Evolutionary conservation across 2,329 filamentous ascomycete genomes (phyloP).

Genomic region (Colletotrichum acutatum): DNA sequence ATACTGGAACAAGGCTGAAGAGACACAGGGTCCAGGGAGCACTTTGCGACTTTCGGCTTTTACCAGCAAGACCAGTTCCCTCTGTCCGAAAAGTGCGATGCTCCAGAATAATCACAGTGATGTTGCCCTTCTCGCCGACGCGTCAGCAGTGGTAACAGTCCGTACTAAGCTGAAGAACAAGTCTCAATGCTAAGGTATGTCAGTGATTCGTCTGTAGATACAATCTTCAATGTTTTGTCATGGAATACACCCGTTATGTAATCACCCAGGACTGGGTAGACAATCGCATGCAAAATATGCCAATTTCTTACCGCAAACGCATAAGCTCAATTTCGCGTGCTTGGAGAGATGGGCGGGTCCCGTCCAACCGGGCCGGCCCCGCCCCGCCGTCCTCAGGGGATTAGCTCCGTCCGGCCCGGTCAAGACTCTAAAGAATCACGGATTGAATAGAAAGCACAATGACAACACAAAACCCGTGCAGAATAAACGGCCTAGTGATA

Average conservation of each 20-base stretch:
- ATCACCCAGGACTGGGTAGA: conserved; percentile 24
- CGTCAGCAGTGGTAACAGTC: neutral
- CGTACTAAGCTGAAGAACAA: neutral
- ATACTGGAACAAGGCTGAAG: too few species aligned
- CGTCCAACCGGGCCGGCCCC: neutral
- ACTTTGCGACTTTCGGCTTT: neutral
- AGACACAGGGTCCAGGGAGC: neutral
- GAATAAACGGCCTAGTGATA: too few species aligned
- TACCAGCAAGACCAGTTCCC: neutral
- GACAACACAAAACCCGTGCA: too few species aligned
- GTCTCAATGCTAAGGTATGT: neutral
- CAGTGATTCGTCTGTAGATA: neutral
- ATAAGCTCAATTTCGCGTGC: neutral
- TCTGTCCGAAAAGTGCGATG: neutral
- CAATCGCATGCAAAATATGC: conserved; percentile 26
- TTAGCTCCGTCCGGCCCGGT: neutral
- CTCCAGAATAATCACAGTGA: neutral
- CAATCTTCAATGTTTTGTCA: neutral
- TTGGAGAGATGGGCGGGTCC: neutral
- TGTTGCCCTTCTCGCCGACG: neutral
- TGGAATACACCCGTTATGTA: too few species aligned
- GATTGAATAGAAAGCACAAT: neutral
- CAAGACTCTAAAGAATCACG: neutral
- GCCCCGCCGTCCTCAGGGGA: too few species aligned
- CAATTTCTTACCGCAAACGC: neutral